Evolutionary conservation across 805 yeast genomes (phyloP), one percentile per base, ranked within the genome.

Genomic region (Wickerhamiella spandovensis): DNA sequence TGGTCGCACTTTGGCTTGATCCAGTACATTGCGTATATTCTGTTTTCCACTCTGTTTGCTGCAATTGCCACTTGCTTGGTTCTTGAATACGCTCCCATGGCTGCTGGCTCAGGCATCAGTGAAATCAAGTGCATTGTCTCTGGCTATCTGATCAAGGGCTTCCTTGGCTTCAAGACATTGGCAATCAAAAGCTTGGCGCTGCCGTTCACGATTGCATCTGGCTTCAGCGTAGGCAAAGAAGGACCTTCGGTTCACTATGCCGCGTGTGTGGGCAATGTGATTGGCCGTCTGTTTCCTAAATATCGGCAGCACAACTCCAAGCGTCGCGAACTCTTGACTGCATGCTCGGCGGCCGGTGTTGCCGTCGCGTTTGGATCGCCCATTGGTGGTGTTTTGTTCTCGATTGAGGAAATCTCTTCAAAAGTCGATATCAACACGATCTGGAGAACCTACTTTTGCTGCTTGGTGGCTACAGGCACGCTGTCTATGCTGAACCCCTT

Each of bases 221-320:
- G 98, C 0, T 66, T 92, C 38, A 83, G 90, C 57, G 84, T 92
- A 5, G 99, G 99, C 21, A 92, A 92, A 66, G 99, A 92, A 63
- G 99, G 99, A 0, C 99, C 99, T 1, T 80, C 90, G 58, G 98
- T 92, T 12, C 99, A 92, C 66, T 92, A 90, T 65, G 97, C 98
- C 0, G 95, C 89, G 0, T 89, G 97, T 64, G 90, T 84, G n/a
- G 98, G 97, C 0, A 79, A 81, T 58, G 75, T 79, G n/a, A 69
- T 87, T 12, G 80, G 92, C 0, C 73, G 74, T 38, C 62, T 78
- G 43, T 72, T 82, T 51, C 51, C 64, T 37, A 64, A 62, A 43
- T 70, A 67, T 52, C 63, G 67, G 15, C 53, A 50, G 48, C 67
- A 63, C 54, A 61, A 64, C 38, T 53, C 67, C 47, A 61, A 67